A percentile compares a stretch with the other conserved stretches of the same genome.
Evolutionary conservation across 805 yeast genomes (phyloP).

Genomic region (Cyberlindnera nakhonratchasimensis): DNA sequence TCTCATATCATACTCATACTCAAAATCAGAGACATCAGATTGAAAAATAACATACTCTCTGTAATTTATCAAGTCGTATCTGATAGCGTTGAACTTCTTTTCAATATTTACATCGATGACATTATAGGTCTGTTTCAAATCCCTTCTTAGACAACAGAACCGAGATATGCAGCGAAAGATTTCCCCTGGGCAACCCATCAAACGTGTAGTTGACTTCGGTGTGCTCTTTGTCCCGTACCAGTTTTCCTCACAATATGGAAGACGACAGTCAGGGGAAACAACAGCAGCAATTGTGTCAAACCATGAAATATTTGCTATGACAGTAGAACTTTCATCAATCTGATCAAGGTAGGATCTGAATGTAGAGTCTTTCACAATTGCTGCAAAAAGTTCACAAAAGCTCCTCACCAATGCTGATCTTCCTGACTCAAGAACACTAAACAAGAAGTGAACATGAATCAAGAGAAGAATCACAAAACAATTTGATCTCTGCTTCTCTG

Average conservation of each 20-base stretch:
- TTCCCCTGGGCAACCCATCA: slow-evolving; percentile 63
- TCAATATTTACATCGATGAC: slow-evolving; percentile 16
- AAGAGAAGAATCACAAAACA: slow-evolving; percentile 47
- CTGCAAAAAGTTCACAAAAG: slow-evolving; percentile 46
- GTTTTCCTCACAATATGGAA: slow-evolving; percentile 48
- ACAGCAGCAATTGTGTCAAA: slow-evolving; percentile 55
- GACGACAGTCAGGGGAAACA: slow-evolving; percentile 52
- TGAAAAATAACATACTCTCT: slow-evolving; percentile 42
- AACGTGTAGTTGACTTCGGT: slow-evolving; percentile 44
- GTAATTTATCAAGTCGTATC: slow-evolving; percentile 38
- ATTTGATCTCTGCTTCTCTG: slow-evolving; percentile 35
- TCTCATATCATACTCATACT: slow-evolving; percentile 40
- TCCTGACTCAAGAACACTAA: slow-evolving; percentile 53
- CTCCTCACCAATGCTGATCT: slow-evolving; percentile 48
- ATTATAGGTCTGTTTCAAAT: slow-evolving; percentile 22
- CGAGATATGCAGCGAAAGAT: slow-evolving; percentile 45
- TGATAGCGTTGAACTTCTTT: slow-evolving; percentile 33
- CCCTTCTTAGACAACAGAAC: slow-evolving; percentile 38
- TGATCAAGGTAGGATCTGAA: slow-evolving; percentile 40
- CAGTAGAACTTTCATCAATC: slow-evolving; percentile 47
- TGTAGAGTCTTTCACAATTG: slow-evolving; percentile 45
- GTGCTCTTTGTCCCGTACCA: slow-evolving; percentile 49
- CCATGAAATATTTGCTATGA: slow-evolving; percentile 54
- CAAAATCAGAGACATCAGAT: slow-evolving; percentile 20
- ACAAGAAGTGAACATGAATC: slow-evolving; percentile 51